Percentiles rank a stretch among this genome's conserved stretches.
phyloP scores from a whole-genome alignment of 352 stramenopile species.

The Phytophthora aleatoria region DNA sequence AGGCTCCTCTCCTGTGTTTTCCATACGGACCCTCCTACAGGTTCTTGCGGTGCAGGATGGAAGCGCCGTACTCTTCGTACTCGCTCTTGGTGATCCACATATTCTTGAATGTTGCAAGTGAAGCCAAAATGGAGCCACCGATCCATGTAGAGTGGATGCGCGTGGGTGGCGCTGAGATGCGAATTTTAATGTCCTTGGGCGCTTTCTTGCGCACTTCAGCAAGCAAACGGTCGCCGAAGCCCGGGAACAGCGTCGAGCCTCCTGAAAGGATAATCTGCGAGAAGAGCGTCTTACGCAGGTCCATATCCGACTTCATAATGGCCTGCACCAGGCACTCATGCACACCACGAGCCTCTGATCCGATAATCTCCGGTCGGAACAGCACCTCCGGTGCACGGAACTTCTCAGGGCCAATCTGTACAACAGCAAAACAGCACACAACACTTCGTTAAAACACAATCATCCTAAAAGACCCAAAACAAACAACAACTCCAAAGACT shows the following conservation, averaged over 20 bases:
- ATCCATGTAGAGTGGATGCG: conserved; percentile 97
- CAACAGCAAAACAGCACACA: conserved; percentile 5
- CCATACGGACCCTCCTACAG: conserved; percentile 46
- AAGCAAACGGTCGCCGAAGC: conserved; percentile 95
- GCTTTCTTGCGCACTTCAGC: conserved; percentile 93
- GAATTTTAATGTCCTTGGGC: conserved; percentile 92
- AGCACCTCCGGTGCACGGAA: conserved; percentile 83
- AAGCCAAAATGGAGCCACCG: conserved; percentile 97
- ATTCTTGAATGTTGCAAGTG: conserved; percentile 97
- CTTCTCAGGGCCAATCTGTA: conserved; percentile 79
- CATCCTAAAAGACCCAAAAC: background rate
- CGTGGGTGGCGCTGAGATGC: conserved; percentile 96
- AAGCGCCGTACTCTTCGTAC: conserved; percentile 97
- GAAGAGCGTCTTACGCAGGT: conserved; percentile 94
- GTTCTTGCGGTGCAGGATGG: conserved; percentile 98
- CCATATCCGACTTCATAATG: conserved; percentile 98
- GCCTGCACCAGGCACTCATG: conserved; percentile 90
- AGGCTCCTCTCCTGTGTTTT: conserved; percentile 11
- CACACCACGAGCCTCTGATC: conserved; percentile 78
- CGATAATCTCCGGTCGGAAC: conserved; percentile 85
- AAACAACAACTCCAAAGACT: conserved; percentile 1
- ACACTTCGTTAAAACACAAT: background rate
- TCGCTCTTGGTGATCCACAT: conserved; percentile 99
- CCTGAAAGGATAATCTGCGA: conserved; percentile 93
- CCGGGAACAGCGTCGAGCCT: conserved; percentile 94